A percentile compares a stretch with the other conserved stretches of the same genome.
Conservation (phyloP, 768 basidiomycete genomes). For the Arthromyces matolae region DNA sequence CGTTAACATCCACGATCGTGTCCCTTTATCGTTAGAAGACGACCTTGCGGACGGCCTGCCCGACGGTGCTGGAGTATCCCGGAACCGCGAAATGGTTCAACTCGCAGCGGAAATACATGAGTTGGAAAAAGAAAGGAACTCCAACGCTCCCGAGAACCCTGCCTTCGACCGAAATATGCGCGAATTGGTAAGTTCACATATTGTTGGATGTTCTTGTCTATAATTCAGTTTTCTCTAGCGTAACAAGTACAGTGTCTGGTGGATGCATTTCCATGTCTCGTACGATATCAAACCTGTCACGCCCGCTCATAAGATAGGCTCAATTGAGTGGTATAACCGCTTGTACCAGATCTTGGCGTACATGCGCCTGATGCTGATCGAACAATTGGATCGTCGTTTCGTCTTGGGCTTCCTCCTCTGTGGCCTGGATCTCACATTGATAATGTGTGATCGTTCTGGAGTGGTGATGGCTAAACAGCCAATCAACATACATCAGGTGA, state of each 20-base stretch:
- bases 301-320: neutral
- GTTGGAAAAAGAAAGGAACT: too few relatives aligned
- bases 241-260: neutral
- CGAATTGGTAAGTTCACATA: neutral
- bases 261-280: neutral
- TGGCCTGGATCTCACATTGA: conserved; percentile 3
- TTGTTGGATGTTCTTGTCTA: neutral
- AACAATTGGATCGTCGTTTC: conserved; percentile 13
- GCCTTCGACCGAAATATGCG: too few relatives aligned
- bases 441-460: conserved; percentile 11
- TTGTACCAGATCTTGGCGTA: conserved; percentile 5
- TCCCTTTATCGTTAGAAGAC: neutral
- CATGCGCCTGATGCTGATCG: conserved; percentile 9
- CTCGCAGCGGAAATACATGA: neutral
- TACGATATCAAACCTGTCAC: neutral
- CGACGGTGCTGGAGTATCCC: neutral
- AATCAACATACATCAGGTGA: conserved; percentile 10
- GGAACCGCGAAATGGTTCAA: too few relatives aligned
- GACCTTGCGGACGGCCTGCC: neutral
- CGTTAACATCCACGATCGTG: neutral
- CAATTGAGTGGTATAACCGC: neutral
- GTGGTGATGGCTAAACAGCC: conserved; percentile 5
- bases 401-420: conserved; percentile 6
- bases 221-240: neutral
- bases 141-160: too few relatives aligned